These are phyloP conservation scores for Diversispora epigaea DNA, from an alignment of 192 early-diverging fungal species.

Conservation along the genomic window DNA sequence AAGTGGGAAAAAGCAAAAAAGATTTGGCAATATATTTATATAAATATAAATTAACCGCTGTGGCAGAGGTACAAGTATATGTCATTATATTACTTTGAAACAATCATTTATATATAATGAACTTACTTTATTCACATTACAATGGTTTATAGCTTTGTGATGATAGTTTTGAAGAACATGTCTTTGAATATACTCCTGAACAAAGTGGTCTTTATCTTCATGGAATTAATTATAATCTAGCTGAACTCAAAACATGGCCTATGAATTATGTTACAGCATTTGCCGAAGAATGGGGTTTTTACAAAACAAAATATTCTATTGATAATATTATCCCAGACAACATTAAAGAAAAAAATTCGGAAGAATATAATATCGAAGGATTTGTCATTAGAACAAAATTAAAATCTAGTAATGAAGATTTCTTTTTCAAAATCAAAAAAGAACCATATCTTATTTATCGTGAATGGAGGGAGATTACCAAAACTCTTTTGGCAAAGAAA, in stretches of 20 bases:
- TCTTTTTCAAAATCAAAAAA: constrained; percentile 95
- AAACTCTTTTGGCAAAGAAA: constrained; percentile 47
- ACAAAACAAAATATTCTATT: constrained; percentile 50
- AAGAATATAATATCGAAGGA: constrained; percentile 80
- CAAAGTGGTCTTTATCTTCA: constrained; percentile 85
- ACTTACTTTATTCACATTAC: background rate
- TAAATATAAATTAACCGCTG: constrained; percentile 74
- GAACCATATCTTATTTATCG: constrained; percentile 92
- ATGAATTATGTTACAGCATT: constrained; percentile 60
- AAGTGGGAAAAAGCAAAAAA: constrained; percentile 52
- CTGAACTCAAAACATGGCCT: constrained; percentile 68
- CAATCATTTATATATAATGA: background rate
- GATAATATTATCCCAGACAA: constrained; percentile 68
- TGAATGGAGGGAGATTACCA: constrained; percentile 96
- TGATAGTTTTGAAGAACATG: constrained; percentile 94
- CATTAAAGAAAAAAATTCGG: constrained; percentile 60
- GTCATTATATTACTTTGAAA: too few species aligned
- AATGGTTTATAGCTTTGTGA: constrained; percentile 73
- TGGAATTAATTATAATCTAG: constrained; percentile 83
- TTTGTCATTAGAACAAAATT: constrained; percentile 82
- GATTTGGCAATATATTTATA: constrained; percentile 77
- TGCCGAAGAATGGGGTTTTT: constrained; percentile 76
- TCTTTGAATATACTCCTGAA: constrained; percentile 80
- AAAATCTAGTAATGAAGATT: constrained; percentile 37
- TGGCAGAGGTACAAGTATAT: constrained; percentile 78